phyloP scores from a whole-genome alignment of 1,139 yeast genomes.

The Hanseniaspora uvarum region DNA sequence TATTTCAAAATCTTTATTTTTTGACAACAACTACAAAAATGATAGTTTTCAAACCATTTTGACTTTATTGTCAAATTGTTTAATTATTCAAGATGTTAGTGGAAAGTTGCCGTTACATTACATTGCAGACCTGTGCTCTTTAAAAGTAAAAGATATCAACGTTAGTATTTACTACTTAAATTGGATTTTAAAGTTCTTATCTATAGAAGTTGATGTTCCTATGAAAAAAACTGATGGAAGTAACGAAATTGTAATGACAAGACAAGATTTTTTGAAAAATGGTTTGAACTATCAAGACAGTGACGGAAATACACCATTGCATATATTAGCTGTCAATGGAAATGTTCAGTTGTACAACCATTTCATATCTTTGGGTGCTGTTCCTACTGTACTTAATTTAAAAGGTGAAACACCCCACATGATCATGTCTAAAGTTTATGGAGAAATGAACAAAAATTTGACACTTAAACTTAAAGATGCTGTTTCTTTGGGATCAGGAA shows the following conservation, averaged over 20 bases:
- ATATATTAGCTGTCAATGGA: constrained; percentile 40
- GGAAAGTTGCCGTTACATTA: constrained; percentile 70
- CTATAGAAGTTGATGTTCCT: constrained; percentile 12
- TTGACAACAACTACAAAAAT: constrained; percentile 77
- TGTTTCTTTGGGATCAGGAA: not conserved
- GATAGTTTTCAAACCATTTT: constrained; percentile 64
- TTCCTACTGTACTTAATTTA: constrained; percentile 26
- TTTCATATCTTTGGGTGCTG: constrained; percentile 28
- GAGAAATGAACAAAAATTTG: not conserved
- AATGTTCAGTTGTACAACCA: constrained; percentile 29
- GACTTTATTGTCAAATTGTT: constrained; percentile 57
- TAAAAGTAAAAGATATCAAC: constrained; percentile 38
- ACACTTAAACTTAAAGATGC: not conserved
- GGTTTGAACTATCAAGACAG: constrained; percentile 61
- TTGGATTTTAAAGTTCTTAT: constrained; percentile 32
- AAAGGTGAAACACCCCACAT: constrained; percentile 28
- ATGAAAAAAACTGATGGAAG: constrained; percentile 16
- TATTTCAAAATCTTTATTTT: constrained; percentile 68
- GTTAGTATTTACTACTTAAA: constrained; percentile 36
- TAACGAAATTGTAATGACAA: constrained; percentile 25
- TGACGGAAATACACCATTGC: constrained; percentile 59
- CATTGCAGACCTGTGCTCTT: constrained; percentile 50
- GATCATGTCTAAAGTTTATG: constrained; percentile 29
- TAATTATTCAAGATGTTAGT: constrained; percentile 60
- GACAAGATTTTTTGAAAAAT: constrained; percentile 43